These are phyloP conservation scores for Lasiosphaeris hirsuta DNA, from an alignment of 495 filamentous ascomycete genomes.

Conservation along the genomic window DNA sequence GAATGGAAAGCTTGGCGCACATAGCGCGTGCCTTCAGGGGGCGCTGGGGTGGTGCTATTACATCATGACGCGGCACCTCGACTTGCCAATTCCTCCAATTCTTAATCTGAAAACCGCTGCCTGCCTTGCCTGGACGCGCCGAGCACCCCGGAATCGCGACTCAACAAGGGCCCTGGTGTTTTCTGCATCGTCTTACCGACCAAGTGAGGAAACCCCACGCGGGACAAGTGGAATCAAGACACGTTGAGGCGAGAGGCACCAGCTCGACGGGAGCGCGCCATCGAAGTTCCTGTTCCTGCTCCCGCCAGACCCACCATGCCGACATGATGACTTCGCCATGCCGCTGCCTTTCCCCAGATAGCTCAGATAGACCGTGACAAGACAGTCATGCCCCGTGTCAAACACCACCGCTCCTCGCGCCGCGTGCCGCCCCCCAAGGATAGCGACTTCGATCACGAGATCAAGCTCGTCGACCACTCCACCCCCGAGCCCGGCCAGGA, in stretches of 20 bases:
- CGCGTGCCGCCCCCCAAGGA: slow-evolving; percentile 48
- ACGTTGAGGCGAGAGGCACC: not conserved
- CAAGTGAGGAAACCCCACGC: not conserved
- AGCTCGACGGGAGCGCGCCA: not conserved
- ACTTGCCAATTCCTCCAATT: not conserved
- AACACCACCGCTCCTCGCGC: slow-evolving; percentile 43
- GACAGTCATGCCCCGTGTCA: slow-evolving; percentile 42
- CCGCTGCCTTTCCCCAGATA: not conserved
- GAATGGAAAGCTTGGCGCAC: not conserved
- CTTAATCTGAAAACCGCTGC: not conserved
- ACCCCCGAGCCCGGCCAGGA: slow-evolving; percentile 13
- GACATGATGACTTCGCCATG: slow-evolving; percentile 8
- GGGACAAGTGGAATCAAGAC: not conserved
- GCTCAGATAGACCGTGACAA: not conserved
- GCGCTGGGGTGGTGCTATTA: not conserved
- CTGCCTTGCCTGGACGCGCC: too few relatives aligned
- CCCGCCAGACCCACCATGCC: not conserved
- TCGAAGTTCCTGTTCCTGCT: not conserved
- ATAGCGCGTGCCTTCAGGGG: not conserved
- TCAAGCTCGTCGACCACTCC: slow-evolving; percentile 52
- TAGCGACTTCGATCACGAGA: slow-evolving; percentile 60
- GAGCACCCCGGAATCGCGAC: too few relatives aligned
- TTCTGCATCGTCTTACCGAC: not conserved
- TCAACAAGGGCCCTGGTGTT: too few relatives aligned
- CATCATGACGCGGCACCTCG: slow-evolving; percentile 9